Percentiles rank a stretch among this genome's conserved stretches.
Evolutionary conservation across 257 asterid species (phyloP).

Genomic region (Cynanchum wilfordii): DNA sequence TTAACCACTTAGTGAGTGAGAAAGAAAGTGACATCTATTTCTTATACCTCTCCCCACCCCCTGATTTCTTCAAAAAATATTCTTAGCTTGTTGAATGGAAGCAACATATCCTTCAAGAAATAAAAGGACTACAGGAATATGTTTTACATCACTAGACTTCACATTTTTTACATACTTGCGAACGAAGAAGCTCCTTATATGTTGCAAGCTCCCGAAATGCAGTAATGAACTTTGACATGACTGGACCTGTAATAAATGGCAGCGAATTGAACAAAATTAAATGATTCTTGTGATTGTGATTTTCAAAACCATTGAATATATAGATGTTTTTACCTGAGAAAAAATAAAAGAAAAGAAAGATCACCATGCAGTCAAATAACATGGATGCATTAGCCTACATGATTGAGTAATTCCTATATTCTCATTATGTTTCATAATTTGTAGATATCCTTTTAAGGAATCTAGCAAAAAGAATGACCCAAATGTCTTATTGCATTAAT

Average conservation of each 20-base stretch:
- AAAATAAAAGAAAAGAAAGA: neutral
- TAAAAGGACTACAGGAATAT: neutral
- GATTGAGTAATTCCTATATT: neutral
- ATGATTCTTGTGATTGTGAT: neutral
- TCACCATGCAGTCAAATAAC: neutral
- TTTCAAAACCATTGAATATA: neutral
- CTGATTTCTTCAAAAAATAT: neutral
- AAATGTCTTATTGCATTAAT: neutral
- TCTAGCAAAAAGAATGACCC: neutral
- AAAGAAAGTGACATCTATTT: neutral
- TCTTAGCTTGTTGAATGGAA: neutral
- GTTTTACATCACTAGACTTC: conserved; percentile 1
- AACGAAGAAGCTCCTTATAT: conserved; percentile 92
- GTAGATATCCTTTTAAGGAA: neutral
- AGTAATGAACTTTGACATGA: conserved; percentile 67
- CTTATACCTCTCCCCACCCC: too few species aligned
- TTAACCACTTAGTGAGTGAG: too few species aligned
- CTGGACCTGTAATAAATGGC: conserved; percentile 58
- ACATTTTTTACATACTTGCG: conserved; percentile 64
- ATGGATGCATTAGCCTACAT: neutral
- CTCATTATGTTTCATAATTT: neutral
- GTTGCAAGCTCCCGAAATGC: conserved; percentile 81
- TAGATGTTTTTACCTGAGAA: neutral
- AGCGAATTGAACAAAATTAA: neutral
- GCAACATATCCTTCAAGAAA: neutral